Evolutionary conservation across 106 monocot species (phyloP).

Genomic region (Amphibolis antarctica): DNA sequence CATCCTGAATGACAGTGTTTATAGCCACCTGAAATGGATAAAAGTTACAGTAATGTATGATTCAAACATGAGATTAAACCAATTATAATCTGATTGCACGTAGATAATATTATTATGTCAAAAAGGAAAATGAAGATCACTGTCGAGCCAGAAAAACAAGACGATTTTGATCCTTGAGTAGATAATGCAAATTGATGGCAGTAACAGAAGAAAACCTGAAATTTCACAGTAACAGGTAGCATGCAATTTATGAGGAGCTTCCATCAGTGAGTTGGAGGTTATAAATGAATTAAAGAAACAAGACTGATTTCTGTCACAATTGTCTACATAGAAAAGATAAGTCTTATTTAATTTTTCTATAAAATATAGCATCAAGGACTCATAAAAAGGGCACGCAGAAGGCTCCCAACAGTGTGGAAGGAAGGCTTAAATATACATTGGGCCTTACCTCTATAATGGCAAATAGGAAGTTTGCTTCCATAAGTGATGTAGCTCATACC

Average conservation of each 20-base stretch:
- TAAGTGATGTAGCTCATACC: too few species aligned
- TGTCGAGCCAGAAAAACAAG: too few species aligned
- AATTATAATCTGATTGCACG: not conserved
- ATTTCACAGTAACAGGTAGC: not conserved
- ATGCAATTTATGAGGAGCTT: not conserved
- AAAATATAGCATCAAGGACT: too few species aligned
- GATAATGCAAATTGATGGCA: not conserved
- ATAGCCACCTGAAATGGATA: slow-evolving; percentile 57
- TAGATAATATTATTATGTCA: too few species aligned
- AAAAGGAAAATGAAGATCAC: not conserved
- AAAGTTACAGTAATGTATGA: not conserved
- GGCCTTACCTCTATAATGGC: too few species aligned
- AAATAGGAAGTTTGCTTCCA: too few species aligned
- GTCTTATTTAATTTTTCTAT: too few species aligned
- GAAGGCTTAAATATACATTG: too few species aligned
- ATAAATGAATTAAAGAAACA: not conserved
- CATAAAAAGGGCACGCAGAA: too few species aligned
- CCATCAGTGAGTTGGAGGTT: not conserved
- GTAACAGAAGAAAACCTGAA: not conserved
- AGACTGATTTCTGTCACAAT: too few species aligned
- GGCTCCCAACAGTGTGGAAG: too few species aligned
- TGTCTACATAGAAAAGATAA: too few species aligned
- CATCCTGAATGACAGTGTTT: slow-evolving; percentile 73
- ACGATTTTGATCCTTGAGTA: not conserved
- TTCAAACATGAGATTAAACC: not conserved